phyloP scores from a whole-genome alignment of 345 rosid genomes.

The Brassica cretica region DNA sequence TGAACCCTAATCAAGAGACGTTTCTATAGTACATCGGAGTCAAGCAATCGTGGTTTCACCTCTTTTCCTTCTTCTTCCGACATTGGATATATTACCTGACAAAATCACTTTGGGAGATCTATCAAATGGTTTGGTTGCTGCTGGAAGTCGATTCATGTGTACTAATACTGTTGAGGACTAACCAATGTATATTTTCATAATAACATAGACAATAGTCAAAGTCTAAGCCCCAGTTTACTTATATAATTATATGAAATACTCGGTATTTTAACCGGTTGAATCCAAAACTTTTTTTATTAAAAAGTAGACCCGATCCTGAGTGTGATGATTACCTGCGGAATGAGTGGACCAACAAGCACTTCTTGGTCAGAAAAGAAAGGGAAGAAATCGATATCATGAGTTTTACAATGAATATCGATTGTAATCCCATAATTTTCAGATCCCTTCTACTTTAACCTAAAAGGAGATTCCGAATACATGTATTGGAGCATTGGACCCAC shows the following conservation, averaged over 20 bases:
- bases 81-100: neutral
- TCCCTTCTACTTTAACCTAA: constrained; percentile 18
- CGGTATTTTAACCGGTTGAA: neutral
- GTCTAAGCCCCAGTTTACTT: neutral
- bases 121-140: neutral
- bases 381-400: neutral
- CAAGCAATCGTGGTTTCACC: neutral
- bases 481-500: constrained; percentile 24
- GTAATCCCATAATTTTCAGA: neutral
- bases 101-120: neutral
- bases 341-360: neutral
- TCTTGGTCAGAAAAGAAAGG: neutral
- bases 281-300: neutral
- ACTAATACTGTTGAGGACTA: neutral
- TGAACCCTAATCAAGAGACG: too few species aligned
- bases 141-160: neutral
- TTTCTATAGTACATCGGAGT: neutral
- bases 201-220: neutral
- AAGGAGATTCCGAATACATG: constrained; percentile 33
- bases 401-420: constrained; percentile 7
- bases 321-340: neutral
- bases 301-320: neutral
- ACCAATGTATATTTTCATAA: neutral
- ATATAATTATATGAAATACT: neutral
- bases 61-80: neutral